Evolutionary conservation across 2,329 filamentous ascomycete genomes (phyloP), one percentile per base, ranked within the genome.

Genomic region (Paraphaeosphaeria sporulosa): DNA sequence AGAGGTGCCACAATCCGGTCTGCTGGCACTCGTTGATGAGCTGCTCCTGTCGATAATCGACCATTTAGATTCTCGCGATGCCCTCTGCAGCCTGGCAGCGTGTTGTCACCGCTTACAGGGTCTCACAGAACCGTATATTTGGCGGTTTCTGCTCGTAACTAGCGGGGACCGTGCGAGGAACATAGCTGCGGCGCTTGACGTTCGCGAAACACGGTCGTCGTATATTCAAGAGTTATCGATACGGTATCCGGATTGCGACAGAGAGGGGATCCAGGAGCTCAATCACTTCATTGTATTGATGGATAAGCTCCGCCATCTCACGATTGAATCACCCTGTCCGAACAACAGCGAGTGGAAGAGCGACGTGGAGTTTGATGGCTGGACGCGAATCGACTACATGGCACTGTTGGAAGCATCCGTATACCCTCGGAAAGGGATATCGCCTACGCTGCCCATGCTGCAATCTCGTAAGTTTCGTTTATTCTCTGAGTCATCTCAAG

Each of bases 31-130:
- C 6, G 73, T 70, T 21, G 75, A 77, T 53, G 76, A 78, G 59
- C 63, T 77, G 4, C 67, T 77, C 12, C 71, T 77, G 5, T 67
- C 64, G 27, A 70, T 77, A 36, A 70, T 78, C 52, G 73, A 77
- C 25, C 68, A 74, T 4, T 65, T 77, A 36, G 66, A 73, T 9
- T 62, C 54, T 9, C 60, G 58, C 7, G 47, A 63, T 32, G 59
- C 68, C 0, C 65, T 76, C 4, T 70, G 70, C 51, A 71, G 57
- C 19, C 68, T 78, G n/a, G 68, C 73, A 13, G 62, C 66, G 13
- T 74, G 74, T 47, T 76, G 74, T 46, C 62, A 63, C 7, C 68
- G 68, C 32, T 67, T 77, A 2, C 74, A 73, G 43, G 63, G 59
- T 4, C 66, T 78, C 4, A 66, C 69, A 3, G 75, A 78, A 48